Conservation (phyloP, 139 green algal species). For the Astrephomene gubernaculifera region DNA sequence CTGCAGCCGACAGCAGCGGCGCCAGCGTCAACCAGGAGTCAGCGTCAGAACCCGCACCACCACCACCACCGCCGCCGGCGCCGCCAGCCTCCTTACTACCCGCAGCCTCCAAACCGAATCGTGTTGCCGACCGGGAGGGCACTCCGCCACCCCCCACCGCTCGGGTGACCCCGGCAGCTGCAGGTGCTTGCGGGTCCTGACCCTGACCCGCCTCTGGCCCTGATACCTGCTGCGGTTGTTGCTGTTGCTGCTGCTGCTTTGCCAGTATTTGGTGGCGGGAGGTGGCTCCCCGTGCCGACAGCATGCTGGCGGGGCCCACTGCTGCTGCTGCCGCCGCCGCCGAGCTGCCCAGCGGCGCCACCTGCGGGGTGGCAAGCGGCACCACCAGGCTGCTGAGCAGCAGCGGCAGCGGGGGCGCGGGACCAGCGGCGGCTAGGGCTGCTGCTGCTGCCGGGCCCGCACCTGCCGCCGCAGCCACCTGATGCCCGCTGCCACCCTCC, state of each 20-base stretch:
- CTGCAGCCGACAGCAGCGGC: constrained; percentile 26
- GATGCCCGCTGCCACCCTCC: too few relatives aligned
- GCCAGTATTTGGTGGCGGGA: constrained; percentile 17
- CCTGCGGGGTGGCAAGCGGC: constrained; percentile 33
- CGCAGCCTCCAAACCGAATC: not conserved
- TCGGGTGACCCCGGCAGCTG: not conserved
- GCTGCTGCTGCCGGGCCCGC: not conserved
- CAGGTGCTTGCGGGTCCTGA: not conserved
- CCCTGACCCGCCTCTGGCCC: too few relatives aligned
- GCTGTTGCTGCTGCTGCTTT: constrained; percentile 15
- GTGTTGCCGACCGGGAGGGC: not conserved
- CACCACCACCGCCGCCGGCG: not conserved
- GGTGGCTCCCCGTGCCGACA: not conserved
- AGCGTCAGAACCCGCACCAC: not conserved
- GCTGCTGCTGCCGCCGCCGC: too few relatives aligned
- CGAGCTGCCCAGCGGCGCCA: constrained; percentile 5
- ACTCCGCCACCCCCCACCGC: not conserved
- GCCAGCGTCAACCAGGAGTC: constrained; percentile 19
- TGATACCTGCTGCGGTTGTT: not conserved
- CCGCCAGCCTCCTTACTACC: not conserved
- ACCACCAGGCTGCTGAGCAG: constrained; percentile 15
- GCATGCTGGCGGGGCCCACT: too few relatives aligned
- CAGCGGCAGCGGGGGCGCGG: not conserved
- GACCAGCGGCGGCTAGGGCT: not conserved
- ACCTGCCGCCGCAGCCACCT: not conserved